Percentiles rank a stretch among this genome's conserved stretches.
Conservation (phyloP, 805 yeast genomes). For the Yamadazyma sp. region DNA sequence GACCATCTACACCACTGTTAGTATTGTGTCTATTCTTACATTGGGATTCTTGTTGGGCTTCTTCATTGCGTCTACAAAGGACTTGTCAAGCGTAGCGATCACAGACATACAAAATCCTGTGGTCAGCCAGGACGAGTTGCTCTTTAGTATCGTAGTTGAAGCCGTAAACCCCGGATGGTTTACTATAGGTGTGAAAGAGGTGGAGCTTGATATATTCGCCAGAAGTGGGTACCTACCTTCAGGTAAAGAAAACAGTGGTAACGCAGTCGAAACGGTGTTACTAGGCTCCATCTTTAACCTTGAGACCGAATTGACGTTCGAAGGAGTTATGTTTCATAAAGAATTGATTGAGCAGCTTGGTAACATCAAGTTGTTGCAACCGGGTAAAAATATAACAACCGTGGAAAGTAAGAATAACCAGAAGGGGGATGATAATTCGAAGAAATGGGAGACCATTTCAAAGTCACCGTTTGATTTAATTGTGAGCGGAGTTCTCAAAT, state of each 20-base stretch:
- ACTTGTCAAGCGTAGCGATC: slow-evolving; percentile 65
- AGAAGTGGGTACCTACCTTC: slow-evolving; percentile 51
- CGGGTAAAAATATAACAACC: slow-evolving; percentile 54
- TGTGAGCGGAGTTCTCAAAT: slow-evolving; percentile 77
- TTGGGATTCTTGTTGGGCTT: slow-evolving; percentile 84
- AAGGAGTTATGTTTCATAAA: slow-evolving; percentile 74
- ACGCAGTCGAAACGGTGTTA: slow-evolving; percentile 60
- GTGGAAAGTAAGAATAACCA: slow-evolving; percentile 10
- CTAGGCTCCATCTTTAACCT: slow-evolving; percentile 66
- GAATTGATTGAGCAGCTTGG: slow-evolving; percentile 60
- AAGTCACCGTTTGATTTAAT: slow-evolving; percentile 84
- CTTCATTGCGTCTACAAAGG: slow-evolving; percentile 81
- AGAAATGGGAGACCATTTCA: slow-evolving; percentile 73
- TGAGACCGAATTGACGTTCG: slow-evolving; percentile 72
- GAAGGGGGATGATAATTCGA: slow-evolving; percentile 38
- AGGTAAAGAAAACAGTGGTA: background rate
- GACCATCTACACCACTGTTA: slow-evolving; percentile 43
- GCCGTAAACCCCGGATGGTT: slow-evolving; percentile 89
- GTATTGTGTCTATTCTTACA: slow-evolving; percentile 53
- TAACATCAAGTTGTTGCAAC: slow-evolving; percentile 68
- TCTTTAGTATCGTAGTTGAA: slow-evolving; percentile 73
- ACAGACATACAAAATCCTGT: slow-evolving; percentile 65
- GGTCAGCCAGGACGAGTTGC: slow-evolving; percentile 79
- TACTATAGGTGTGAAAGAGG: slow-evolving; percentile 58
- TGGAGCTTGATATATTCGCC: slow-evolving; percentile 84